These are phyloP conservation scores for Flaveria linearis DNA, from an alignment of 129 eudicot genomes.

Conservation along the genomic window DNA sequence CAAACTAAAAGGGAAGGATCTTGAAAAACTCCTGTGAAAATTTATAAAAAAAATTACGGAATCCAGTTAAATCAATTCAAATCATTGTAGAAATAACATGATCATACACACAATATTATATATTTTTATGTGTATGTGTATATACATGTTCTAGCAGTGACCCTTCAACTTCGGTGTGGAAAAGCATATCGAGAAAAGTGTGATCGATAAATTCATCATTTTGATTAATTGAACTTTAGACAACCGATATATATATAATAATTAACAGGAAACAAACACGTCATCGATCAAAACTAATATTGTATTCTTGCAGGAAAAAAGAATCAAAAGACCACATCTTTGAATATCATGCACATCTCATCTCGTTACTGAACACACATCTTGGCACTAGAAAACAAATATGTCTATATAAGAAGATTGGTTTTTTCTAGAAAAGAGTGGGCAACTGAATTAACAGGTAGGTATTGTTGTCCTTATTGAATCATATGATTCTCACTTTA, in stretches of 20 bases:
- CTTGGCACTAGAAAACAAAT: constrained; percentile 38
- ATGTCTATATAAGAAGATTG: constrained; percentile 14
- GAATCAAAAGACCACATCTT: constrained; percentile 31
- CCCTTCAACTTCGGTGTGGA: not conserved
- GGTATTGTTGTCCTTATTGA: constrained; percentile 31
- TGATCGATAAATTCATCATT: not conserved
- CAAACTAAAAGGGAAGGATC: too few species aligned
- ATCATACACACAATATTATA: too few species aligned
- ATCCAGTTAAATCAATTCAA: too few species aligned
- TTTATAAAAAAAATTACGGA: too few species aligned
- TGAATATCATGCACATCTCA: constrained; percentile 26
- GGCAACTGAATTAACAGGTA: constrained; percentile 37
- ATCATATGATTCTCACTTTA: not conserved
- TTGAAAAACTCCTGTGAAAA: too few species aligned
- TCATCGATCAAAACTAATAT: constrained; percentile 16
- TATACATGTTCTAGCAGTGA: not conserved
- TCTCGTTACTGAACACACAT: constrained; percentile 26
- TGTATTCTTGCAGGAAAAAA: constrained; percentile 11
- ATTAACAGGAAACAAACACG: constrained; percentile 18
- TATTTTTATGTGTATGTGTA: too few species aligned
- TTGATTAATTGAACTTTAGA: not conserved
- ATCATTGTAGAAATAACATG: too few species aligned
- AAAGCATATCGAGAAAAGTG: not conserved
- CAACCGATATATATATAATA: constrained; percentile 1
- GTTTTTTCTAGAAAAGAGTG: constrained; percentile 32